Conservation (phyloP, 164 flowering plant species). For the Cinnamomum micranthum region DNA sequence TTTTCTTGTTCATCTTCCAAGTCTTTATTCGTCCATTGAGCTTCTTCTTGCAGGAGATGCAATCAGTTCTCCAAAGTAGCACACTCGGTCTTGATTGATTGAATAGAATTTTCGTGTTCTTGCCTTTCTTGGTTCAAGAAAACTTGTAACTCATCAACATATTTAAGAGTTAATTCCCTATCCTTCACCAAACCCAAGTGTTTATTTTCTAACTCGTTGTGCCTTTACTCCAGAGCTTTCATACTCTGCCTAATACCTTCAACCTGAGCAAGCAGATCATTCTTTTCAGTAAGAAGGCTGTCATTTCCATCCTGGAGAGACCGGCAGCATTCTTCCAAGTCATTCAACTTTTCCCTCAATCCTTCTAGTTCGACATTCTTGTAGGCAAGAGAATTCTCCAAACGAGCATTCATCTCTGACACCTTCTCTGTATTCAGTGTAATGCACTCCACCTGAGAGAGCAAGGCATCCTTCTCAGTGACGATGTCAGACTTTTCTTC, state of each 20-base stretch:
- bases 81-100: constrained; percentile 41
- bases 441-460: constrained; percentile 56
- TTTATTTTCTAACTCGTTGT: constrained; percentile 49
- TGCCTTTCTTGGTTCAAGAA: constrained; percentile 50
- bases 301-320: constrained; percentile 55
- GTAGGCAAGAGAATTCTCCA: constrained; percentile 57
- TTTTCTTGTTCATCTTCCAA: constrained; percentile 65
- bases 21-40: constrained; percentile 41
- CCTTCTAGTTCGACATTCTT: constrained; percentile 67
- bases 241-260: constrained; percentile 43
- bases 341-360: constrained; percentile 47
- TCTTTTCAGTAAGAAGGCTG: constrained; percentile 49
- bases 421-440: constrained; percentile 60
- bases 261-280: constrained; percentile 40
- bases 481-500: constrained; percentile 60
- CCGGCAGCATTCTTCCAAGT: constrained; percentile 61
- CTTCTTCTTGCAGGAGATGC: constrained; percentile 50
- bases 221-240: constrained; percentile 48
- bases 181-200: constrained; percentile 52
- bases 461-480: constrained; percentile 54
- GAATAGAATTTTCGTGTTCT: constrained; percentile 46
- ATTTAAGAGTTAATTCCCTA: constrained; percentile 35
- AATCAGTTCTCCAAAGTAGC: constrained; percentile 48
- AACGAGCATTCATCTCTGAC: constrained; percentile 45
- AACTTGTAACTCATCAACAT: constrained; percentile 50